These are phyloP conservation scores for Fistulinella prunicolor DNA, from an alignment of 768 basidiomycete species.

Conservation along the genomic window DNA sequence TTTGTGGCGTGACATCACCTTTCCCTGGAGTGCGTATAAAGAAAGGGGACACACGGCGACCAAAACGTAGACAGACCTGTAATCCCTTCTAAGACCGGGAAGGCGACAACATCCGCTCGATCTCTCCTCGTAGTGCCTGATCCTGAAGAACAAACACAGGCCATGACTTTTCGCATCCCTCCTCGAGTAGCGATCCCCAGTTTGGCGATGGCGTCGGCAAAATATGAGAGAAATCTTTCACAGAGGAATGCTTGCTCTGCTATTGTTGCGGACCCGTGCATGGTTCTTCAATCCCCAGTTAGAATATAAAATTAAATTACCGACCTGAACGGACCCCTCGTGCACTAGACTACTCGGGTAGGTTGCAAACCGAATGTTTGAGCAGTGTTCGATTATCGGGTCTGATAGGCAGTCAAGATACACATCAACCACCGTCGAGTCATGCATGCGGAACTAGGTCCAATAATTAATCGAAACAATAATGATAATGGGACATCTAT, in stretches of 20 bases:
- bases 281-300: background rate
- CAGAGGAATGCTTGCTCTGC: slow-evolving; percentile 42
- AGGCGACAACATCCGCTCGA: slow-evolving; percentile 17
- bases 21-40: too few relatives aligned
- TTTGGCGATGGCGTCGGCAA: slow-evolving; percentile 73
- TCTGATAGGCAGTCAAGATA: slow-evolving; percentile 66
- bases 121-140: slow-evolving; percentile 12
- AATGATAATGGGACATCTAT: background rate
- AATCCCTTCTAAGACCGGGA: background rate
- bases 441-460: slow-evolving; percentile 83
- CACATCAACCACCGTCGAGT: slow-evolving; percentile 59
- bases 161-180: slow-evolving; percentile 18
- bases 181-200: slow-evolving; percentile 41
- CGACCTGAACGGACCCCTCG: slow-evolving; percentile 8
- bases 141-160: slow-evolving; percentile 19
- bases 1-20: background rate
- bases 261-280: slow-evolving; percentile 4
- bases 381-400: slow-evolving; percentile 80
- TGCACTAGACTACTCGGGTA: slow-evolving; percentile 48
- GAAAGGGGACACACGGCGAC: too few relatives aligned
- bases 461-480: background rate
- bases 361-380: slow-evolving; percentile 54
- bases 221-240: slow-evolving; percentile 88
- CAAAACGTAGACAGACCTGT: too few relatives aligned
- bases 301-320: slow-evolving; percentile 1